These are phyloP conservation scores for Diutina scorzettiae DNA, from an alignment of 1,139 yeast species.

Conservation along the genomic window DNA sequence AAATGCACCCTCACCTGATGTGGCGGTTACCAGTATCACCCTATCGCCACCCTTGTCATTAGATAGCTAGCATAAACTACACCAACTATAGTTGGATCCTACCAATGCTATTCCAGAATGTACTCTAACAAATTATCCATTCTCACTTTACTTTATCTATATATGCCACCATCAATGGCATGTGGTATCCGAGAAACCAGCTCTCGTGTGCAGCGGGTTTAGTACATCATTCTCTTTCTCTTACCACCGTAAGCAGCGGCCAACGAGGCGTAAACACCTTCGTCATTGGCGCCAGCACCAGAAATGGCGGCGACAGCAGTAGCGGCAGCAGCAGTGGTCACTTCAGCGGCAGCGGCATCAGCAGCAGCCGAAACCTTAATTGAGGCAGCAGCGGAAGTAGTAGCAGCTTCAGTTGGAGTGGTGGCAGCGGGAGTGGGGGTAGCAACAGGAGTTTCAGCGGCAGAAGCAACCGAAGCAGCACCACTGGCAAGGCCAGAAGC, in stretches of 20 bases:
- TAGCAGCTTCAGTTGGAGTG: neutral
- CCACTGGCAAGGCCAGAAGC: conserved; percentile 9
- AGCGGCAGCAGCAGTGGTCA: neutral
- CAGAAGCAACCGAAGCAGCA: conserved; percentile 7
- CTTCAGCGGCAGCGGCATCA: neutral
- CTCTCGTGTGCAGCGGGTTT: no score
- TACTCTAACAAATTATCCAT: no score
- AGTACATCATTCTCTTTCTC: conserved; percentile 5
- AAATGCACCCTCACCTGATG: no score
- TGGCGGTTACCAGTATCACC: no score
- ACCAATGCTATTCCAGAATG: no score
- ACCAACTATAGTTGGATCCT: no score
- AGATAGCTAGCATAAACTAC: no score
- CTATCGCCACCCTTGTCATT: no score
- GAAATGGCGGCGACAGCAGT: neutral
- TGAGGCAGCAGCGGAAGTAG: neutral
- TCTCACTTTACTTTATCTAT: no score
- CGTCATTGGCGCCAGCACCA: neutral
- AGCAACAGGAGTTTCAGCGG: neutral
- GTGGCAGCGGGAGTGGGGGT: neutral
- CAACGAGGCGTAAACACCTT: conserved; percentile 6
- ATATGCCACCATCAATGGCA: no score
- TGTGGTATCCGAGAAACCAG: neutral
- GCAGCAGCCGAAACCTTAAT: neutral
- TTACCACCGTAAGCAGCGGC: conserved; percentile 3